These are phyloP conservation scores for Straminergon stramineum DNA, from an alignment of 225 moss, liverwort and hornwort genomes.

Conservation along the genomic window DNA sequence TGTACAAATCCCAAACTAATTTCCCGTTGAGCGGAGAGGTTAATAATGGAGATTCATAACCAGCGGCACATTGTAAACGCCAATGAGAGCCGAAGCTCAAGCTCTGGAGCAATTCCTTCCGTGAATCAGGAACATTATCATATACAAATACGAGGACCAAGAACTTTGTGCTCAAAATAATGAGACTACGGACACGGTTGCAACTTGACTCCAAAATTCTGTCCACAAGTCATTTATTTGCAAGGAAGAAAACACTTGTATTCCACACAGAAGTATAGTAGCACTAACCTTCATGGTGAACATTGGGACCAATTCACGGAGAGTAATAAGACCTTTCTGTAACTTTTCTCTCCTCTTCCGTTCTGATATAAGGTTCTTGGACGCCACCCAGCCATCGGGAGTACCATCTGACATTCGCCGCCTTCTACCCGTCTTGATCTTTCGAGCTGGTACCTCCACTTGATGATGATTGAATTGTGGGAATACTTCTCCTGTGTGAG, in stretches of 20 bases:
- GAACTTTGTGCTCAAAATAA: neutral
- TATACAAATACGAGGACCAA: neutral
- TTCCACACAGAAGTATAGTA: neutral
- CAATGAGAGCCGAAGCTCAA: neutral
- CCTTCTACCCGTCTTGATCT: constrained; percentile 15
- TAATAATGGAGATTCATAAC: neutral
- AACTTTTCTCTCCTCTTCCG: constrained; percentile 27
- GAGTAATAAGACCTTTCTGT: constrained; percentile 9
- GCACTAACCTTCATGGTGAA: constrained; percentile 32
- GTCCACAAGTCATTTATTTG: neutral
- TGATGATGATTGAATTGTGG: neutral
- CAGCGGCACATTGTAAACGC: neutral
- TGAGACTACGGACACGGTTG: neutral
- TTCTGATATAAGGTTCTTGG: constrained; percentile 38
- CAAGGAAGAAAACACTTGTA: neutral
- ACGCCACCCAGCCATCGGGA: constrained; percentile 28
- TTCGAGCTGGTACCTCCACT: neutral
- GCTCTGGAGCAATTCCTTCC: neutral
- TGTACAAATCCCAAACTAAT: neutral
- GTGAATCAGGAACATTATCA: neutral
- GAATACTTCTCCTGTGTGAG: neutral
- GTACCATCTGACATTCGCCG: neutral
- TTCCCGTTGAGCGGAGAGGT: neutral
- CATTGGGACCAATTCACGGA: constrained; percentile 35
- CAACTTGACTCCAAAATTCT: neutral